Percentiles rank a stretch among this genome's conserved stretches.
Evolutionary conservation across 305 asterid genomes (phyloP).

Genomic region (Fraxinus nigra): DNA sequence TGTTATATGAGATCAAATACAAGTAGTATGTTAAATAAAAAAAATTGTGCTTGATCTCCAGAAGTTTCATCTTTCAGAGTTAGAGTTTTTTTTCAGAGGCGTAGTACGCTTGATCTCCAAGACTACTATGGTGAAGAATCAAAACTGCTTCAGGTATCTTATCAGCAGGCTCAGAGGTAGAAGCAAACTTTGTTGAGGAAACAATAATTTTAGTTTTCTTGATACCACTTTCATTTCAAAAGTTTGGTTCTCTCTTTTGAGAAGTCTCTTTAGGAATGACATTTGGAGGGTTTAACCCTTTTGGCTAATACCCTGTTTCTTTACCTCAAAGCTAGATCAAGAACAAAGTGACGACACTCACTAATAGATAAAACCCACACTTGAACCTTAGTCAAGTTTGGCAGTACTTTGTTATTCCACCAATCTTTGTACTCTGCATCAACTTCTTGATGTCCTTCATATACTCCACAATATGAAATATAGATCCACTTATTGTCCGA

Average conservation of each 20-base stretch:
- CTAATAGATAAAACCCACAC: neutral
- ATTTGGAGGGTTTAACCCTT: neutral
- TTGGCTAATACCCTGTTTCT: neutral
- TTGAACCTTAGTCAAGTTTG: neutral
- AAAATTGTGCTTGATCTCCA: neutral
- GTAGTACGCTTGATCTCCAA: neutral
- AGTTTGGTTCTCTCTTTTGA: neutral
- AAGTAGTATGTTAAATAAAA: neutral
- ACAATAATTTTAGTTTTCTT: neutral
- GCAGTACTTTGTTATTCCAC: neutral
- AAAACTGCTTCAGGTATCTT: neutral
- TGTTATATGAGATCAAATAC: neutral
- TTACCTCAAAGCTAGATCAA: neutral
- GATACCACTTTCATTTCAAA: neutral
- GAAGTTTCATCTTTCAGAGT: neutral
- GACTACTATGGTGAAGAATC: neutral
- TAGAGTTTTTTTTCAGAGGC: neutral
- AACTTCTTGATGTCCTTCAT: neutral
- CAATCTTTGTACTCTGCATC: neutral
- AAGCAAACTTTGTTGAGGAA: neutral
- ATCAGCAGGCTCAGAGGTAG: neutral
- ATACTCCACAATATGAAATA: neutral
- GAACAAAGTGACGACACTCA: neutral
- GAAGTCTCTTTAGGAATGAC: neutral
- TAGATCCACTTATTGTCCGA: neutral